Percentiles rank a stretch among this genome's conserved stretches.
Evolutionary conservation across 495 filamentous ascomycete genomes (phyloP).

Genomic region (Hypoxylon subgilvum): DNA sequence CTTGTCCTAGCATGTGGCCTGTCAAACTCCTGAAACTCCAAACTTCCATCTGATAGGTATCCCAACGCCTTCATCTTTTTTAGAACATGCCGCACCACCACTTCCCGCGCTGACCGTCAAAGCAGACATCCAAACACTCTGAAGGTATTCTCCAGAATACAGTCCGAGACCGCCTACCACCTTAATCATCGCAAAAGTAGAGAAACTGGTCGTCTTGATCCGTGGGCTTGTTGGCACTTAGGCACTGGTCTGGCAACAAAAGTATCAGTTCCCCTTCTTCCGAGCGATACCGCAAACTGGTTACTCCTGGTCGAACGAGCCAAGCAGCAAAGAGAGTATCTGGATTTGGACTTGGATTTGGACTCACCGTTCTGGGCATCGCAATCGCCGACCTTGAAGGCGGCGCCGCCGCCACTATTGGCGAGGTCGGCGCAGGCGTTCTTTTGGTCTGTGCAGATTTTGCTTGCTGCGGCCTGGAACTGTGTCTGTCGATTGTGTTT

Average conservation of each 20-base stretch:
- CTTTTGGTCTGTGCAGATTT: constrained; percentile 51
- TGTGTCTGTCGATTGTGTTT: constrained; percentile 37
- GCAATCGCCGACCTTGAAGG: constrained; percentile 44
- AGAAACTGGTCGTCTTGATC: constrained; percentile 22
- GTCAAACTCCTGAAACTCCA: no score
- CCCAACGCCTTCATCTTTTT: no score
- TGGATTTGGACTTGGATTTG: neutral
- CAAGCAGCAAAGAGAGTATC: no score
- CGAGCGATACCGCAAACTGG: no score
- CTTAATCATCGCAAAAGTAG: constrained; percentile 27
- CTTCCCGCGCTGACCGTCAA: no score
- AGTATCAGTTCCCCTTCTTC: no score
- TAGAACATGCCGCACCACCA: no score
- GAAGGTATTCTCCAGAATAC: no score
- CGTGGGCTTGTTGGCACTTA: constrained; percentile 11
- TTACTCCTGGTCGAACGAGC: no score
- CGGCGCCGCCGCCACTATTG: constrained; percentile 33
- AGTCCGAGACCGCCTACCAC: neutral
- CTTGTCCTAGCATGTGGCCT: no score
- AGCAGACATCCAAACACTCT: no score
- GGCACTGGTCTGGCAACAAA: constrained; percentile 22
- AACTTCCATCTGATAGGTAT: no score
- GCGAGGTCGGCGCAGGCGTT: constrained; percentile 46
- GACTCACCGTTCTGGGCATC: constrained; percentile 48
- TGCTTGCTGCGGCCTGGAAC: constrained; percentile 47